Base-by-base conservation (phyloP, 345 rosid genomes). In the Rhodamnia rubescens region DNA sequence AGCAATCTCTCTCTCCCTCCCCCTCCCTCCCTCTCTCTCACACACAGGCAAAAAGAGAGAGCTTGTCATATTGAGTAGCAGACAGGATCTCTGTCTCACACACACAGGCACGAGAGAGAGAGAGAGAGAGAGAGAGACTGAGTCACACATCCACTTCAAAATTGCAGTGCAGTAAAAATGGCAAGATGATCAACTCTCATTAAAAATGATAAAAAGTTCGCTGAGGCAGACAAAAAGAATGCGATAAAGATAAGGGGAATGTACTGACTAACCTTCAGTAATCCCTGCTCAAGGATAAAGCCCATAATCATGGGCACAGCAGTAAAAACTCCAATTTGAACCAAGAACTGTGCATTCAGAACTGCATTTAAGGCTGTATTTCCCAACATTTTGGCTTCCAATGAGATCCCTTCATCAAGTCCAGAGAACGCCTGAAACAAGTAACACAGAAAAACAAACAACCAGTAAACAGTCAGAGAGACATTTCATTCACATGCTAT, bases 251-350 rank as follows among this genome's bases (percentile, higher is more conserved):
- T 11, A 12, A 84, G 32, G 53, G 5, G 11, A 59, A 47, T 80
- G 54, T 85, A 84, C 42, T 11, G 84, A 93, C 93, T 82, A 84
- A 95, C 99, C 98, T 97, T 86, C 88, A 97, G 91, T 91, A 97
- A 91, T 80, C 99, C 99, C 88, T 85, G 74, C 90, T 97, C 99
- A 89, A 97, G 98, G 87, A 97, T 94, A 91, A 97, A 97, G 83
- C 99, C 99, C 98, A 97, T 94, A 87, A 97, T 87, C 99, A 97
- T 97, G 80, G 99, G 99, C 74, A 97, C 96, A 5, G 99, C 99
- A 15, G 99, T 97, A 88, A 97, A 97, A 91, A 97, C 86, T 85
- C 99, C 99, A 84, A 97, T 97, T 92, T 97, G 99, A 87, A 96
- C 96, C 93, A 97, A 91, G 92, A 97, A 97, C 87, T 97, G 99